A percentile compares a stretch with the other conserved stretches of the same genome.
Conservation (phyloP, 192 early-diverging fungal species). For the Backusella tarrabulga region DNA sequence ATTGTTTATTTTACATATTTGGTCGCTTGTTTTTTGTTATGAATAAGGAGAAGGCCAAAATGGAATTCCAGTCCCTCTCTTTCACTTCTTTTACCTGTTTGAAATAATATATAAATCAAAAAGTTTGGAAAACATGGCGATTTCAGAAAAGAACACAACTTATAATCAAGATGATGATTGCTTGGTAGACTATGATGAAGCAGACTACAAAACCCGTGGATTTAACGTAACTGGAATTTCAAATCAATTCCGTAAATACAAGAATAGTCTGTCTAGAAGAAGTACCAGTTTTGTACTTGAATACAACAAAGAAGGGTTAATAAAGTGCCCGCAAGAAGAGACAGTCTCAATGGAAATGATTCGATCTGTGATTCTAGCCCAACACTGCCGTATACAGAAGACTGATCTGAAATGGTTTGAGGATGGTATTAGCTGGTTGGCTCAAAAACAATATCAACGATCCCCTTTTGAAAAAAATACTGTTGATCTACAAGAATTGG, state of each 20-base stretch:
- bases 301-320: constrained; percentile 5
- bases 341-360: constrained; percentile 4
- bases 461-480: background rate
- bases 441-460: constrained; percentile 10
- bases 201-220: background rate
- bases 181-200: constrained; percentile 5
- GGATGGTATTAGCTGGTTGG: background rate
- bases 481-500: background rate
- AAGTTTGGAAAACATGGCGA: background rate
- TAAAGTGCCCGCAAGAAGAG: background rate
- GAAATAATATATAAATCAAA: background rate
- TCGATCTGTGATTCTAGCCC: background rate
- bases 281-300: background rate
- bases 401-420: constrained; percentile 10
- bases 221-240: background rate
- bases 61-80: constrained; percentile 1
- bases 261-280: background rate
- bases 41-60: constrained; percentile 4
- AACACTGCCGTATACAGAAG: background rate
- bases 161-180: background rate
- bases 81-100: background rate
- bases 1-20: constrained; percentile 5
- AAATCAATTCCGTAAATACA: background rate
- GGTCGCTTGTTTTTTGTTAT: background rate
- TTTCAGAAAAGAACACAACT: background rate